Evolutionary conservation across 2,329 filamentous ascomycete species (phyloP).

Genomic region (Trichoderma hamatum): DNA sequence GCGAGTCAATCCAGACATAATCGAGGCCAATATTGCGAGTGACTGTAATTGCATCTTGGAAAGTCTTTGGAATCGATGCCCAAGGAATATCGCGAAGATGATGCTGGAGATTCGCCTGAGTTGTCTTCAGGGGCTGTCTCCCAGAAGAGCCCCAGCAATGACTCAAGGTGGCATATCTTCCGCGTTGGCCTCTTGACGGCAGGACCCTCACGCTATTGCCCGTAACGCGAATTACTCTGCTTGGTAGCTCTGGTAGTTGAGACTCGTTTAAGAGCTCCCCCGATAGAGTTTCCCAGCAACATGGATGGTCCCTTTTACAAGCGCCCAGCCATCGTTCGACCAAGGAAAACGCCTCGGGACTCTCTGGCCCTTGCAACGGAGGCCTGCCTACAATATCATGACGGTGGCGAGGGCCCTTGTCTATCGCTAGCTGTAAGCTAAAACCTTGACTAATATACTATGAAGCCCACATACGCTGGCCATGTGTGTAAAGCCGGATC

Average conservation of each 20-base stretch:
- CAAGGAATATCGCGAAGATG: slow-evolving; percentile 26
- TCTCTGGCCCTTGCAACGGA: slow-evolving; percentile 5
- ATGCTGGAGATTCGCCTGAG: background rate
- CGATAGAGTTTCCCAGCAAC: slow-evolving; percentile 23
- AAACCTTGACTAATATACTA: background rate
- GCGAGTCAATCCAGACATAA: slow-evolving; percentile 30
- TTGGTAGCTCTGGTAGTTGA: slow-evolving; percentile 15
- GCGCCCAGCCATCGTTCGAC: slow-evolving; percentile 22
- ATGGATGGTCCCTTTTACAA: slow-evolving; percentile 16
- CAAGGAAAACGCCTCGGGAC: slow-evolving; percentile 18
- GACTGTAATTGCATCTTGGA: slow-evolving; percentile 26
- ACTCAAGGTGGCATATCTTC: slow-evolving; percentile 25
- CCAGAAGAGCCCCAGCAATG: slow-evolving; percentile 26
- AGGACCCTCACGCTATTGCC: background rate
- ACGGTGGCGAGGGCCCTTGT: background rate
- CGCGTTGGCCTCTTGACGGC: slow-evolving; percentile 2
- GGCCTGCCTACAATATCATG: slow-evolving; percentile 26
- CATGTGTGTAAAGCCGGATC: slow-evolving; percentile 22
- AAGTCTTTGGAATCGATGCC: slow-evolving; percentile 27
- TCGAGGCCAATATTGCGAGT: slow-evolving; percentile 13
- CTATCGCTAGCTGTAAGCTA: slow-evolving; percentile 14
- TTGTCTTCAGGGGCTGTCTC: slow-evolving; percentile 25
- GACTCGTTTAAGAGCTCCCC: slow-evolving; percentile 14
- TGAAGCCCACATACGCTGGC: slow-evolving; percentile 9
- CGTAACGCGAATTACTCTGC: slow-evolving; percentile 15